Base-by-base conservation (phyloP, 2,329 filamentous ascomycete species). In the Aspergillus oerlinghausenensis region DNA sequence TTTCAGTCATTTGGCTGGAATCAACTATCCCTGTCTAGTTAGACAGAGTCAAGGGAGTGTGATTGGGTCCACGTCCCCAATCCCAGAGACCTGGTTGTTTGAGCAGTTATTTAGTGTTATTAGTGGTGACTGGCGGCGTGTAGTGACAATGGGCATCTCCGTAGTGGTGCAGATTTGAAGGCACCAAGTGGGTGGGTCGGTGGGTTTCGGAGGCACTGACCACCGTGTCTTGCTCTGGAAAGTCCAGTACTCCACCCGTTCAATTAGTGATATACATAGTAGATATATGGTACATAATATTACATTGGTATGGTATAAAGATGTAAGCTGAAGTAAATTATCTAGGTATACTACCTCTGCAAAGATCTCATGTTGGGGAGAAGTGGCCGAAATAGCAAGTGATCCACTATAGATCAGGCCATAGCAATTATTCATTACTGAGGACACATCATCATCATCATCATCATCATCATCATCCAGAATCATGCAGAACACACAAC, bases 241-340 rank as follows among this genome's bases (percentile, higher is more conserved):
- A 50, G 54, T 50, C 59, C 52, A 61, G 57, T 19, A 50, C 57
- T 50, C 59, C 57, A 61, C 57, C 17, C 6, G 57, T 59, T 11
- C 28, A 10, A 29, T 10, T 50, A 43, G 51, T 54, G 43, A 48
- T 42, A 50, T 3, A 23, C 3, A 23, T 23, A n/a, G n/a, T n/a
- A n/a, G n/a, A 23, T 23, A 38, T 17, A 17, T 7, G 32, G 14
- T 35, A 35, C 10, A 14, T 14, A 58, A 5, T 43, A 38, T 38
- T 52, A 21, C 28, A 10, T 55, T 21, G 45, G 21, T 42, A 32
- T 21, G 38, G 25, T 19, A 23, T 52, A 52, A 56, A 11, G 45
- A 32, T 48, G 47, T 49, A 59, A 42, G 54, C n/a, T 42, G 29
- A 32, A 32, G 29, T 32, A 32, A 32, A 4, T 32, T 4, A 32